These are phyloP conservation scores for Diaporthe citri DNA, from an alignment of 2,329 filamentous ascomycete species.

Conservation along the genomic window DNA sequence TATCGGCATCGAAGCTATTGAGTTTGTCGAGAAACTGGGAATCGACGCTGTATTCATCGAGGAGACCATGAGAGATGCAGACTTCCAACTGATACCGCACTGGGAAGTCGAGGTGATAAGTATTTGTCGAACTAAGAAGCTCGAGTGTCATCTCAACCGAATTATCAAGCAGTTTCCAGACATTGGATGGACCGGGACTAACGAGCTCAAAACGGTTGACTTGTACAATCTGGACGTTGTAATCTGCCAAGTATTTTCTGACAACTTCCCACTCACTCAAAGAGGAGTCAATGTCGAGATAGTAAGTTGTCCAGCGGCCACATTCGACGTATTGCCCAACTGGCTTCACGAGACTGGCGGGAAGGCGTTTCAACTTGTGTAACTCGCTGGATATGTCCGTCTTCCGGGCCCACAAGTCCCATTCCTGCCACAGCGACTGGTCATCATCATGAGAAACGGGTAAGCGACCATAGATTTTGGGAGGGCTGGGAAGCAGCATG, in stretches of 20 bases:
- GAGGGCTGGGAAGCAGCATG: conserved; percentile 63
- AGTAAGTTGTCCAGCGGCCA: conserved; percentile 69
- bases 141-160: conserved; percentile 40
- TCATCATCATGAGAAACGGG: conserved; percentile 50
- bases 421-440: conserved; percentile 53
- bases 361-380: conserved; percentile 47
- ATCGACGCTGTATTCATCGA: conserved; percentile 82
- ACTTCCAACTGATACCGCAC: conserved; percentile 93
- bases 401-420: conserved; percentile 63
- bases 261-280: conserved; percentile 56
- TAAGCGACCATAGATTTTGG: conserved; percentile 58
- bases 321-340: conserved; percentile 59
- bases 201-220: conserved; percentile 28
- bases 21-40: conserved; percentile 76
- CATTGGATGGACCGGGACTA: conserved; percentile 22
- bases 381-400: conserved; percentile 58
- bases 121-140: conserved; percentile 52
- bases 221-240: conserved; percentile 70
- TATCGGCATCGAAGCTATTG: conserved; percentile 54
- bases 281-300: conserved; percentile 55
- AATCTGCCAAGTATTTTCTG: conserved; percentile 72
- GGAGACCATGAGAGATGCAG: conserved; percentile 82
- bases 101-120: conserved; percentile 70
- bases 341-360: conserved; percentile 55
- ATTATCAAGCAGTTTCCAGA: conserved; percentile 36